These are phyloP conservation scores for Harringtonia lauricola DNA, from an alignment of 2,329 filamentous ascomycete species.

Conservation along the genomic window DNA sequence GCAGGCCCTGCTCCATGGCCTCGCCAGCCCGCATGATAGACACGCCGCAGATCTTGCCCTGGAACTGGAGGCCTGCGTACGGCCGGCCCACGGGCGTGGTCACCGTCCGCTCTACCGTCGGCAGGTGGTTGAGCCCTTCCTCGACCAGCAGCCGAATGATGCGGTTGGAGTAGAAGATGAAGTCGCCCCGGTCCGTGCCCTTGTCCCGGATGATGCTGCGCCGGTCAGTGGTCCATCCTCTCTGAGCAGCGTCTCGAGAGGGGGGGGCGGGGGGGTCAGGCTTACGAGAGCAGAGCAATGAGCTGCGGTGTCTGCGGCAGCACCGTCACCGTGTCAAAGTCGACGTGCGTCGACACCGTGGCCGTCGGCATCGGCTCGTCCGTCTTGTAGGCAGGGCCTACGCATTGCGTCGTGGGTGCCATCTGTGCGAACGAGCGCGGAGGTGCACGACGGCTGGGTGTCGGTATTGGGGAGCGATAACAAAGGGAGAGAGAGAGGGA, in stretches of 20 bases:
- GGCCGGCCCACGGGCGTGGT: slow-evolving; percentile 81
- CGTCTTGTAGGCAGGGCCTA: slow-evolving; percentile 71
- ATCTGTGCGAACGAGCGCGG: too few species aligned
- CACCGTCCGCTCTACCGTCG: slow-evolving; percentile 78
- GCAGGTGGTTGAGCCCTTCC: slow-evolving; percentile 93
- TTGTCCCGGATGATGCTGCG: slow-evolving; percentile 88
- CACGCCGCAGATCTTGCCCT: slow-evolving; percentile 97
- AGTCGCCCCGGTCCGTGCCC: slow-evolving; percentile 82
- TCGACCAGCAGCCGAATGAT: slow-evolving; percentile 96
- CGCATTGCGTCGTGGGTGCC: slow-evolving; percentile 47
- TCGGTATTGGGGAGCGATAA: too few species aligned
- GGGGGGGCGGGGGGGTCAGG: slow-evolving; percentile 15
- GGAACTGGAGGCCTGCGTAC: slow-evolving; percentile 87
- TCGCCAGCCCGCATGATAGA: slow-evolving; percentile 98
- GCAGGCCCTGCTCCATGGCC: slow-evolving; percentile 93
- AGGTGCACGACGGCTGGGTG: too few species aligned
- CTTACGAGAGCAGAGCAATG: slow-evolving; percentile 94
- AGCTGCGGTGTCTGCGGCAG: slow-evolving; percentile 90
- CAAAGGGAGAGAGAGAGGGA: too few species aligned
- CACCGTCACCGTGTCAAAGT: slow-evolving; percentile 79
- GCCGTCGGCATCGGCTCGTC: slow-evolving; percentile 60
- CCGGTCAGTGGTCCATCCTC: neutral
- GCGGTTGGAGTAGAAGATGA: slow-evolving; percentile 98
- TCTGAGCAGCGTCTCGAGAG: neutral
- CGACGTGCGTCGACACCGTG: slow-evolving; percentile 75